Evolutionary conservation across 2,329 filamentous ascomycete genomes (phyloP), one percentile per base, ranked within the genome.

Genomic region (Cadophora malorum): DNA sequence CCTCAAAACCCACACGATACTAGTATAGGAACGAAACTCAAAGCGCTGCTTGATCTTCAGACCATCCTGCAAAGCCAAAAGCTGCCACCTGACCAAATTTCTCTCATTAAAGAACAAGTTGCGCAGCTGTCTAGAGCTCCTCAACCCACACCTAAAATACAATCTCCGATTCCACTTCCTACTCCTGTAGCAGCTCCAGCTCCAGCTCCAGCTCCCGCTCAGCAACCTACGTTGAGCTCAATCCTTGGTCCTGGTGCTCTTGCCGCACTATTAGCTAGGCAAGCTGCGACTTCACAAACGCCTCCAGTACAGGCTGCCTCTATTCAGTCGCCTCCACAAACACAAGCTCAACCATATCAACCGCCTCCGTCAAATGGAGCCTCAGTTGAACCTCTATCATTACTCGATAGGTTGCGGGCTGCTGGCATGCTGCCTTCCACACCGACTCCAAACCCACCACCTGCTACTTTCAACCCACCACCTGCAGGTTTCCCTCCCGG

Each of bases 11-110:
- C 91, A 69, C 87, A 90, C 83, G 92, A 97, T 83, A 81, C 85
- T 80, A 87, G 88, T 80, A 85, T 93, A 78, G 90, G 93, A 78
- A 90, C 88, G 77, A 92, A 91, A 81, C 83, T 97, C 77, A 92
- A 93, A 81, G 93, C 94, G 71, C 87, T 97, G 74, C 83, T 94
- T 80, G 92, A 96, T 79, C 86, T 98, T 72, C 93, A 97, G 82
- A 88, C 85, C 73, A 87, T 95, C 73, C 83, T 97, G 77, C 89
- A 92, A 79, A 90, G 85, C 74, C 91, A 93, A 79, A 89, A 90
- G 77, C 84, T 97, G 78, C 90, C 90, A 68, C 88, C 89, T 75
- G 90, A 94, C 76, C 92, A 97, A 82, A 86, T 97, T 78, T 89
- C 91, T 80, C 88, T 91, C 79, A 91, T 97, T 80, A 92, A 91